Base-by-base conservation (phyloP, 2,329 filamentous ascomycete species). In the Alternaria incomplexa region DNA sequence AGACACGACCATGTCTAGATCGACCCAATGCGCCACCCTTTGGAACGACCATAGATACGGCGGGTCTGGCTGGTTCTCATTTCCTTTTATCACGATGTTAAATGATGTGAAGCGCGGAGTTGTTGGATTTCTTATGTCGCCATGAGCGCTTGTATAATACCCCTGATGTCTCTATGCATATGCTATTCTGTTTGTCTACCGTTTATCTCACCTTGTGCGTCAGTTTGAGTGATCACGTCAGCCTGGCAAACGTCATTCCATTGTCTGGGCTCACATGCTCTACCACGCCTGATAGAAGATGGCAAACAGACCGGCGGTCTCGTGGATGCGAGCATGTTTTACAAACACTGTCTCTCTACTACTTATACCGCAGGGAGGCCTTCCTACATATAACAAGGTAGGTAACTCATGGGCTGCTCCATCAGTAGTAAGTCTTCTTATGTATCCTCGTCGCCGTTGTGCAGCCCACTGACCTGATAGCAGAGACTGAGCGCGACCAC, bases 1-100 rank as follows among this genome's bases (percentile, higher is more conserved):
- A 56, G 71, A 2, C 68, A 71, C 25, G 68, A 71, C 13, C 68
- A 71, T 59, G 20, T 61, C 46, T 62, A 48, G 22, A 11, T 25
- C 20, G 9, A 12, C 13, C 13, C 3, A 22, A 25, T 13, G 9
- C 48, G 13, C 17, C 28, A 36, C 6, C 1, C 11, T 23, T 7
- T 12, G 17, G 1, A 15, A 1, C 2, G 7, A 1, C 12, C 4
- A 6, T 36, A 22, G 17, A 8, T 23, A 15, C 6, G 48, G 20
- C 17, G 15, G 23, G 6, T 23, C 30, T 22, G 6, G 32, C n/a
- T 28, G 36, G n/a, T 1, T 47, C 3, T 15, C 3, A 3, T 32
- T 56, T 28, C 2, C 8, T 45, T 44, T 44, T 20, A n/a, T 45
- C 13, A 46, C 9, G 26, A 43, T 43, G 17, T 23, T 43, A 17